phyloP scores from a whole-genome alignment of 371 early-diverging fungal species.

The Parasitella parasitica region DNA sequence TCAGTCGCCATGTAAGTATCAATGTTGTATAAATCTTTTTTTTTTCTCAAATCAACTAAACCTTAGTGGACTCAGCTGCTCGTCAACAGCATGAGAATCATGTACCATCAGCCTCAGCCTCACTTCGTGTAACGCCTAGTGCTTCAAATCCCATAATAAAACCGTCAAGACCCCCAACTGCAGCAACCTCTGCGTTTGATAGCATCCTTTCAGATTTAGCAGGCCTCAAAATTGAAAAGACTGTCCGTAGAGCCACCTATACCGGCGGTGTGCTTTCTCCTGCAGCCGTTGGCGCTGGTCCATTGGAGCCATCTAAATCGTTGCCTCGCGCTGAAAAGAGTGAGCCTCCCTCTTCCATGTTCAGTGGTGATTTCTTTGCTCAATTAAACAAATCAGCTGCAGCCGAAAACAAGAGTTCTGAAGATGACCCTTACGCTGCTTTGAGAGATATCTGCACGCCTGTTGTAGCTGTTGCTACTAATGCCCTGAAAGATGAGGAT shows the following conservation, averaged over 20 bases:
- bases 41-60: neutral
- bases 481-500: neutral
- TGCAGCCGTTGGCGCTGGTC: constrained; percentile 2
- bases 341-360: neutral
- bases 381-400: neutral
- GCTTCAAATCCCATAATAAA: neutral
- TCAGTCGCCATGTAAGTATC: constrained; percentile 2
- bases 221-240: constrained; percentile 23
- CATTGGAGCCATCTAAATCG: neutral
- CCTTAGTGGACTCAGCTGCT: neutral
- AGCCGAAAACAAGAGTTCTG: neutral
- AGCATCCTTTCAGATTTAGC: constrained; percentile 32
- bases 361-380: constrained; percentile 3
- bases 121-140: constrained; percentile 8
- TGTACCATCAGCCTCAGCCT: constrained; percentile 9
- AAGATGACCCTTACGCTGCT: constrained; percentile 17
- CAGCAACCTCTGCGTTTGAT: neutral
- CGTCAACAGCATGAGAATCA: neutral
- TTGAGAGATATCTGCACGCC: constrained; percentile 16
- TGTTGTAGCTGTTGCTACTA: neutral
- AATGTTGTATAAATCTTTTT: neutral
- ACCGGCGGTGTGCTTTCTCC: constrained; percentile 37
- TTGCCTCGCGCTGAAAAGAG: neutral
- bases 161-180: neutral
- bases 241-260: constrained; percentile 25